Conservation (phyloP, 306 rosid species). For the Mucuna pruriens region DNA sequence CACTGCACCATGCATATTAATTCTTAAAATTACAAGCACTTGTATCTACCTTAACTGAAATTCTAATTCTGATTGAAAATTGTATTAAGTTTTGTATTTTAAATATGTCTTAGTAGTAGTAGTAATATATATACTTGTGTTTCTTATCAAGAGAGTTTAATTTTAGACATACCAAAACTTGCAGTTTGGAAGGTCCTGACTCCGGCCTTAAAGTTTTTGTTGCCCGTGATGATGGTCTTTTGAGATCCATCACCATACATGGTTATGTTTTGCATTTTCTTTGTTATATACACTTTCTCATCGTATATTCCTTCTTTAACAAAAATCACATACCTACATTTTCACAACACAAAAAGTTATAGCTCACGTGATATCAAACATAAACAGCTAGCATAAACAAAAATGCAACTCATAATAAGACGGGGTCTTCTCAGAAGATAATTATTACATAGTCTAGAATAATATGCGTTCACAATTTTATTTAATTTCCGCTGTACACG, state of each 20-base stretch:
- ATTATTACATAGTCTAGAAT: too few relatives aligned
- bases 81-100: too few relatives aligned
- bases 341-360: not conserved
- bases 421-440: not conserved
- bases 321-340: constrained; percentile 72
- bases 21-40: not conserved
- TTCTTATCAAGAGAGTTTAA: not conserved
- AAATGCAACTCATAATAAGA: not conserved
- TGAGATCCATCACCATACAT: constrained; percentile 94
- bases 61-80: too few relatives aligned
- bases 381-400: not conserved
- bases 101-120: not conserved
- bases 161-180: constrained; percentile 60
- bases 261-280: constrained; percentile 71
- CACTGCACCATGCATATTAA: constrained; percentile 51
- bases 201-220: constrained; percentile 70
- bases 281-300: constrained; percentile 63
- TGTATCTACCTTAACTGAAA: too few relatives aligned
- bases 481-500: too few relatives aligned
- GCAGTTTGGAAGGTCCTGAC: constrained; percentile 74
- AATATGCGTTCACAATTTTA: too few relatives aligned
- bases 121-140: not conserved
- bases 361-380: not conserved
- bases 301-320: constrained; percentile 79
- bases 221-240: constrained; percentile 80